Base-by-base conservation (phyloP, 2,329 filamentous ascomycete species). In the Dactylonectria estremocensis region DNA sequence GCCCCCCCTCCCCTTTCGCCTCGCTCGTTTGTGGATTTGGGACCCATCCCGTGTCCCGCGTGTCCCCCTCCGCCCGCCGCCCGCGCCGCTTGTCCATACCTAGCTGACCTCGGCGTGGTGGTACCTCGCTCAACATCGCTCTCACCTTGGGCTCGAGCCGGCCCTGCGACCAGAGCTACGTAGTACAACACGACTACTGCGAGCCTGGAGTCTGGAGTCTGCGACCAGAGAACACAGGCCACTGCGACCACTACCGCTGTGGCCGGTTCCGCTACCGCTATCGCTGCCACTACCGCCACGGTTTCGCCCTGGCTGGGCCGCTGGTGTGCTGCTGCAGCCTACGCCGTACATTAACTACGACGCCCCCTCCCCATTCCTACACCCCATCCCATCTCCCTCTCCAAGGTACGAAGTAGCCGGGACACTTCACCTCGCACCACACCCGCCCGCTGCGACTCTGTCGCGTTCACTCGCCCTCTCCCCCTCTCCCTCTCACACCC, bases 401-500 rank as follows among this genome's bases (percentile, higher is more conserved):
- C 56, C 61, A 60, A 57, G 50, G 24, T 28, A 28, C 24, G 24
- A 28, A 28, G 24, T 28, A 28, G 4, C 55, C 64, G 53, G 67
- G 67, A 72, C 73, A 74, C 69, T 72, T 73, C 69, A 73, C 64
- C 72, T 75, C 66, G 64, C 72, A 74, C 71, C 73, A 70, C 70
- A 68, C 70, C 66, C 69, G 61, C 64, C 66, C 65, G 55, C 64
- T 73, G 62, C 68, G 69, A 74, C 69, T 60, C 66, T 74, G 72
- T 71, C 69, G 72, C 71, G 60, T 68, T 67, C 69, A 54, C 66
- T 54, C 67, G 55, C 66, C 13, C 37, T 67, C 68, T 64, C 69
- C 63, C 70, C 66, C 66, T 66, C 68, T 65, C 13, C 68, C 56
- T 28, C 24, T 67, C 67, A 65, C 69, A 66, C 70, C 65, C 65